Evolutionary conservation across 129 eudicot species (phyloP).

Genomic region (Tanacetum coccineum): DNA sequence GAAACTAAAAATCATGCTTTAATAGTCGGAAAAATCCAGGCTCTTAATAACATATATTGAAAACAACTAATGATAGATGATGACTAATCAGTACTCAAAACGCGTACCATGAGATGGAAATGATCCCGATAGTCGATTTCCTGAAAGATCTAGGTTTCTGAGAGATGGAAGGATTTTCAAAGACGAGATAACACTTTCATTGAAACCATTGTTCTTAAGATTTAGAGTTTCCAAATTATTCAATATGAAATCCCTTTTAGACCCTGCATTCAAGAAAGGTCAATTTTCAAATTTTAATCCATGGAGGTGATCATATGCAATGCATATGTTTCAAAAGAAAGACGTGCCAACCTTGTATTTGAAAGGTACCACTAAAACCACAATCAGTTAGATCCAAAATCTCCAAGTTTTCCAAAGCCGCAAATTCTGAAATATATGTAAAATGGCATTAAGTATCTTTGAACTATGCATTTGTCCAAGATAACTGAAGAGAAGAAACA

Average conservation of each 20-base stretch:
- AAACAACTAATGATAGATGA: not conserved
- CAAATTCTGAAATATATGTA: not conserved
- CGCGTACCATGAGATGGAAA: slow-evolving; percentile 21
- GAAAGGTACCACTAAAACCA: slow-evolving; percentile 10
- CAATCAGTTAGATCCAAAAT: not conserved
- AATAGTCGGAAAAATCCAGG: not conserved
- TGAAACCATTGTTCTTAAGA: slow-evolving; percentile 3
- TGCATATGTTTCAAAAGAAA: no score
- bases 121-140: not conserved
- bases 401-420: slow-evolving; percentile 8
- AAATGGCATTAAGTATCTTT: not conserved
- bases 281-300: no score
- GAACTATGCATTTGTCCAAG: not conserved
- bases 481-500: no score
- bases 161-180: slow-evolving; percentile 8
- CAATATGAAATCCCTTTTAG: not conserved
- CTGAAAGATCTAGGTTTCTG: not conserved
- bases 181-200: slow-evolving; percentile 16
- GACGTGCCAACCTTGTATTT: slow-evolving; percentile 8
- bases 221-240: slow-evolving; percentile 14
- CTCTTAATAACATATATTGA: no score
- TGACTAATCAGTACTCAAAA: not conserved
- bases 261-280: not conserved
- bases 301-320: no score
- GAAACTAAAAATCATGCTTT: not conserved